phyloP scores from a whole-genome alignment of 768 basidiomycete species.

The Piloderma croceum region DNA sequence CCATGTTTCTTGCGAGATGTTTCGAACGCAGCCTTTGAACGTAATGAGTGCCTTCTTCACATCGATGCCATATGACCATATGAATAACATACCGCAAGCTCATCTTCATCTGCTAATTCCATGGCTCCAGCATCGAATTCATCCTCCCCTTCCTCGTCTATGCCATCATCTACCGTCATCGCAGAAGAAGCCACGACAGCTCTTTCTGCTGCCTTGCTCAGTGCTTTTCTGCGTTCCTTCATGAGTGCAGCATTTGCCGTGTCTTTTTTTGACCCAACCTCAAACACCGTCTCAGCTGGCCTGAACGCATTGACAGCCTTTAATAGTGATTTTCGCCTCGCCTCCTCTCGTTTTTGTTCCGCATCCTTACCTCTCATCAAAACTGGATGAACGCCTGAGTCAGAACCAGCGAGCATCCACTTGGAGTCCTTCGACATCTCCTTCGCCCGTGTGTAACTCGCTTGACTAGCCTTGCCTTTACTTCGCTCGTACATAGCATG shows the following conservation, averaged over 20 bases:
- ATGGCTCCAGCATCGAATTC: slow-evolving; percentile 25
- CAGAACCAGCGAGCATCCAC: slow-evolving; percentile 64
- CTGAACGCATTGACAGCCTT: slow-evolving; percentile 75
- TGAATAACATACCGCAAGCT: slow-evolving; percentile 53
- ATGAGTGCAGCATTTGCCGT: slow-evolving; percentile 65
- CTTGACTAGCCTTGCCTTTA: slow-evolving; percentile 81
- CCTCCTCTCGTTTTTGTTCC: slow-evolving; percentile 37
- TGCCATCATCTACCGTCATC: slow-evolving; percentile 25
- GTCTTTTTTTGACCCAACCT: slow-evolving; percentile 59
- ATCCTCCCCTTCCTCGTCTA: slow-evolving; percentile 30
- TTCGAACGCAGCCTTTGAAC: slow-evolving; percentile 60
- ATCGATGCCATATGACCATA: too few relatives aligned
- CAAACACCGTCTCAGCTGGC: slow-evolving; percentile 87
- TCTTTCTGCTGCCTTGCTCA: slow-evolving; percentile 58
- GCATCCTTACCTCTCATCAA: slow-evolving; percentile 37
- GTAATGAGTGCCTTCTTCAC: too few relatives aligned
- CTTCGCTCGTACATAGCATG: slow-evolving; percentile 93
- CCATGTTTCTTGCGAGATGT: slow-evolving; percentile 38
- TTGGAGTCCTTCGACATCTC: slow-evolving; percentile 70
- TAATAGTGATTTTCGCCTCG: slow-evolving; percentile 60
- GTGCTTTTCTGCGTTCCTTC: slow-evolving; percentile 79
- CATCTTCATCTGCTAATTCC: slow-evolving; percentile 76
- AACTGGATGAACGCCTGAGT: slow-evolving; percentile 69
- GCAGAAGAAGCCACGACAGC: slow-evolving; percentile 31
- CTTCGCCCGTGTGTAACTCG: slow-evolving; percentile 86